phyloP scores from a whole-genome alignment of 192 early-diverging fungal species.

The Spinellus fusiger region DNA sequence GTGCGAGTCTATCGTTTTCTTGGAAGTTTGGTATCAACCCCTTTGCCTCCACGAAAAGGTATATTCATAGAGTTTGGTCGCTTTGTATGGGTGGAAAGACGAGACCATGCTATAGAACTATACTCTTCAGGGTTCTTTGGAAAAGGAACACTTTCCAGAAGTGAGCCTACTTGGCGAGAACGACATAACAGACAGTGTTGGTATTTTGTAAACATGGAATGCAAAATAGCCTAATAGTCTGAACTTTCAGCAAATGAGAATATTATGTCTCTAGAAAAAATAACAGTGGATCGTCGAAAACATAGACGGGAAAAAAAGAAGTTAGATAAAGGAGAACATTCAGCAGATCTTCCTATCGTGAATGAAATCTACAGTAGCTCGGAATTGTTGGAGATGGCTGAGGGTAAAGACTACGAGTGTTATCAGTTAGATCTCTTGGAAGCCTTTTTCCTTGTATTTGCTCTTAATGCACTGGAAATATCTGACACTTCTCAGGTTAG shows the following conservation, averaged over 20 bases:
- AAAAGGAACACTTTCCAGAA: slow-evolving; percentile 57
- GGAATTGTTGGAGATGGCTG: slow-evolving; percentile 1
- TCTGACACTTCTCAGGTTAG: not conserved
- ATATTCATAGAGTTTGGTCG: slow-evolving; percentile 15
- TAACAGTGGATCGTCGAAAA: slow-evolving; percentile 32
- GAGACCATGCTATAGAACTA: slow-evolving; percentile 33
- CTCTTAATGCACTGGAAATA: slow-evolving; percentile 49
- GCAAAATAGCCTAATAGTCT: not conserved
- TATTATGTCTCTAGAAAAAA: slow-evolving; percentile 29
- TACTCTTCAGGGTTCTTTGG: slow-evolving; percentile 40
- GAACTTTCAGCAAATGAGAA: not conserved
- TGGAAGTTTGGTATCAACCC: not conserved
- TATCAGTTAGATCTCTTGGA: slow-evolving; percentile 69
- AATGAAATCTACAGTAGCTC: not conserved
- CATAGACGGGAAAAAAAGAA: slow-evolving; percentile 3
- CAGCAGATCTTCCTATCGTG: not conserved
- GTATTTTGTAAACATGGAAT: not conserved
- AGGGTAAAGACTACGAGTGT: slow-evolving; percentile 43
- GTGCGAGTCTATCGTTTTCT: not conserved
- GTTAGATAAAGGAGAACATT: not conserved
- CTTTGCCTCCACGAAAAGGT: not conserved
- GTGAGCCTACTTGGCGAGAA: slow-evolving; percentile 70
- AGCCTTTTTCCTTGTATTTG: slow-evolving; percentile 63
- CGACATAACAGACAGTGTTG: not conserved
- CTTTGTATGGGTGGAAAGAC: slow-evolving; percentile 18